A percentile compares a stretch with the other conserved stretches of the same genome.
Conservation (phyloP, 108 stramenopile species). For the Pelagomonas calceolata region DNA sequence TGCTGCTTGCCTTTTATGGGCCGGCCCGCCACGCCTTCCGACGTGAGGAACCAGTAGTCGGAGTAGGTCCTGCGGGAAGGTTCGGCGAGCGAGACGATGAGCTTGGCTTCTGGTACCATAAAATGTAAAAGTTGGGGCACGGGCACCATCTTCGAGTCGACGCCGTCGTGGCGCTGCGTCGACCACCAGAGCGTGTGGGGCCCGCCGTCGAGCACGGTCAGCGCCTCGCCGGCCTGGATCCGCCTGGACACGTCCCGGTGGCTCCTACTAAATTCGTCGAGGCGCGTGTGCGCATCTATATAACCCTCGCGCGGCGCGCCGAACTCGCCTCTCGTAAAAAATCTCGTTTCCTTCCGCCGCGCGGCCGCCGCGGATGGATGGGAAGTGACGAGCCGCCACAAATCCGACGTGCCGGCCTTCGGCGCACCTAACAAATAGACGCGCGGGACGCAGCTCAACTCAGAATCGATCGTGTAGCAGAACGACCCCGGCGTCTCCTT, state of each 20-base stretch:
- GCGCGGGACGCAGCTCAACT: slow-evolving; percentile 1
- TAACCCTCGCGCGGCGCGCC: not conserved
- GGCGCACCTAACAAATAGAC: slow-evolving; percentile 17
- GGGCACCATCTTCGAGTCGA: not conserved
- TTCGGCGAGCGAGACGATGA: slow-evolving; percentile 9
- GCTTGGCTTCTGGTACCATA: slow-evolving; percentile 9
- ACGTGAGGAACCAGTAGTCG: slow-evolving; percentile 18
- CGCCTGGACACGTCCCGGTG: not conserved
- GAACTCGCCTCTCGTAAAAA: slow-evolving; percentile 14
- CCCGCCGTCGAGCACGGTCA: slow-evolving; percentile 13
- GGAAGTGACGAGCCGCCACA: not conserved
- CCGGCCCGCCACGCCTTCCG: not conserved
- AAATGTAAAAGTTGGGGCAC: not conserved
- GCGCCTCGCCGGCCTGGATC: not conserved
- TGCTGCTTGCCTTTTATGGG: too few species aligned
- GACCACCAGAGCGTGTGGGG: slow-evolving; percentile 21
- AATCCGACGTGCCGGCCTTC: slow-evolving; percentile 12
- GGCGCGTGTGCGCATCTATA: not conserved
- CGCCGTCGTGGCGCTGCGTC: slow-evolving; percentile 17
- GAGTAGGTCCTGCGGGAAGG: slow-evolving; percentile 5
- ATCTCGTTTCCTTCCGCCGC: slow-evolving; percentile 8
- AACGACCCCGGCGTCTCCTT: too few species aligned
- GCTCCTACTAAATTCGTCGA: not conserved
- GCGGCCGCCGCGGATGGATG: not conserved
- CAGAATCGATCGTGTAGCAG: not conserved